Conservation (phyloP, 169 alveolate genomes). For the Plasmodium malariae region DNA sequence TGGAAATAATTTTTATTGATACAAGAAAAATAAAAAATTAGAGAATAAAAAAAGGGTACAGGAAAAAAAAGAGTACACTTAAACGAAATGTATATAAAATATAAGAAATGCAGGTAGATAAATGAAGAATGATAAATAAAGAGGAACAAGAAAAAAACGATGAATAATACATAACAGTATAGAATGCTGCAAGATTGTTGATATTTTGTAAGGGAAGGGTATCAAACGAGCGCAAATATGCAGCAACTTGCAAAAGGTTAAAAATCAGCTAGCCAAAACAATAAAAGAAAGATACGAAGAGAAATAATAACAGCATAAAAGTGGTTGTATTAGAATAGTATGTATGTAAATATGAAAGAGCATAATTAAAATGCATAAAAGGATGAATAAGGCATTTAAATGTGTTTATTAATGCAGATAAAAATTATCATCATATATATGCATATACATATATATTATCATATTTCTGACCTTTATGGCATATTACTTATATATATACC, state of each 20-base stretch:
- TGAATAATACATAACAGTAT: too few relatives aligned
- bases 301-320: too few relatives aligned
- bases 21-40: not conserved
- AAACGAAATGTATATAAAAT: not conserved
- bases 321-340: not conserved
- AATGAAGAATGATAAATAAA: not conserved
- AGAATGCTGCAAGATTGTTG: too few relatives aligned
- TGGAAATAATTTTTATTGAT: not conserved
- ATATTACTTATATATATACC: too few relatives aligned
- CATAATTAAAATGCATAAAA: too few relatives aligned
- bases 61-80: not conserved
- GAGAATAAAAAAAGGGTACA: conserved; percentile 9
- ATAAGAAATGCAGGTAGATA: too few relatives aligned
- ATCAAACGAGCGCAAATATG: too few relatives aligned
- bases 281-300: too few relatives aligned
- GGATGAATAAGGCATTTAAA: not conserved
- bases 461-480: too few relatives aligned
- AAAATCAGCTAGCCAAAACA: too few relatives aligned
- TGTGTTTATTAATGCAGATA: conserved; percentile 6
- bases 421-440: not conserved
- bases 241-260: too few relatives aligned
- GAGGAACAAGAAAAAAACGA: not conserved
- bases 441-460: not conserved
- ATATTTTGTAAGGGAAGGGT: too few relatives aligned
- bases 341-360: not conserved